A percentile compares a stretch with the other conserved stretches of the same genome.
Evolutionary conservation across 176 grass and related monocot genomes (phyloP).

Genomic region (Carex kokanica): DNA sequence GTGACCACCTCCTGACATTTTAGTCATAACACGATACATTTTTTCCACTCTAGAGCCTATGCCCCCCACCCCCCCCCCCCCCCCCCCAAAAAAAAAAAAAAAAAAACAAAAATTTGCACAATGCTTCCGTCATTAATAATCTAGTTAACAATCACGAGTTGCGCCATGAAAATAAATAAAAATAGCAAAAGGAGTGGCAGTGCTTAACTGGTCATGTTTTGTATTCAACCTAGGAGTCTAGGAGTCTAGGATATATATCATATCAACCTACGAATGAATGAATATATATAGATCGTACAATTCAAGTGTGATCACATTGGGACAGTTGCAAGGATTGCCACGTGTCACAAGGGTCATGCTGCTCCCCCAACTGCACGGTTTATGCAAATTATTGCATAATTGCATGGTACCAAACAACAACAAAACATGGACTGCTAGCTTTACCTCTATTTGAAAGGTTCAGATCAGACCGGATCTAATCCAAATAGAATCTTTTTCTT

Average conservation of each 20-base stretch:
- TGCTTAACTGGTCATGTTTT: not conserved
- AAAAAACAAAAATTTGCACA: too few relatives aligned
- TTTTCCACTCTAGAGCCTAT: too few relatives aligned
- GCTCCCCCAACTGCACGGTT: not conserved
- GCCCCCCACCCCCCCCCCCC: too few relatives aligned
- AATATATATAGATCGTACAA: not conserved
- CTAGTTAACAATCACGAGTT: not conserved
- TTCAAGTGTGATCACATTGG: constrained; percentile 4
- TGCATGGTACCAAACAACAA: not conserved
- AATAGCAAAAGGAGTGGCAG: not conserved
- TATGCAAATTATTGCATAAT: not conserved
- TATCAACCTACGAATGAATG: not conserved
- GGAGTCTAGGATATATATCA: not conserved
- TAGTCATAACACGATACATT: too few relatives aligned
- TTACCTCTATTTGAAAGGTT: not conserved
- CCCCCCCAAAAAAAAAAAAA: too few relatives aligned
- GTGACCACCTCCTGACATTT: too few relatives aligned
- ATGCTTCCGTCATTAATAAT: not conserved
- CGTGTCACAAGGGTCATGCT: not conserved
- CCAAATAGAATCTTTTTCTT: too few relatives aligned
- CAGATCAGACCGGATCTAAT: not conserved
- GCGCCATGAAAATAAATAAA: too few relatives aligned
- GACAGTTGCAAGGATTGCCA: not conserved
- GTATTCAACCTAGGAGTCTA: not conserved
- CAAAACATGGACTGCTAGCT: not conserved